Evolutionary conservation across 768 basidiomycete genomes (phyloP), one percentile per base, ranked within the genome.

Genomic region (Suillus americanus): DNA sequence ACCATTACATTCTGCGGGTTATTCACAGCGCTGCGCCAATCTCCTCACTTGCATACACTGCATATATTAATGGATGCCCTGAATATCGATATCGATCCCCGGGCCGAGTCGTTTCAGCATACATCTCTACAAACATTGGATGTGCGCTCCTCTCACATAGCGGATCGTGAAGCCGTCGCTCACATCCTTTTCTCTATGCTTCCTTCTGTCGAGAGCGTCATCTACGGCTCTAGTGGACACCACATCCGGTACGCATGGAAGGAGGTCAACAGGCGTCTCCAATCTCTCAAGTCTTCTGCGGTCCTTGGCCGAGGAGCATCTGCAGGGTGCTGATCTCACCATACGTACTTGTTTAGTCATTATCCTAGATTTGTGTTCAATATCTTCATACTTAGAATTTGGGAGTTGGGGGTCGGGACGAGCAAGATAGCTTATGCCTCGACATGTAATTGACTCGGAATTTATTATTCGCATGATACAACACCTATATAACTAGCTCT

Each of bases 271-370:
- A 54, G 6, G 30, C 53, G 53, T 54, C 53, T 54, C 33, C 20
- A 13, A 54, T 54, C 53, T 60, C 16, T 54, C 53, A 54, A 54
- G 12, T 54, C 53, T 54, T 54, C 53, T 54, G 33, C 20, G 33
- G 53, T 7, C 33, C 30, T 35, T 35, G 53, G 33, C 20, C 3
- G 33, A 12, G 51, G 18, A 53, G 28, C 18, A 33, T 5, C 30
- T 20, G 51, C 18, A 53, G 30, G 20, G 33, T 33, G 18, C 6
- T 54, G 12, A 54, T 12, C 33, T 13, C 20, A 13, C 10, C 3
- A 54, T 35, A 35, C 6, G 20, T n/a, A n/a, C 20, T 13, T n/a
- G 12, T 35, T 54, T 6, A 35, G 20, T 16, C 10, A 30, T 10
- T 30, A 8, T 30, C 18, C 30, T 33, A 18, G 33, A n/a, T n/a